Conservation (phyloP, 1,139 yeast genomes). For the Schizosaccharomyces versatilis region DNA sequence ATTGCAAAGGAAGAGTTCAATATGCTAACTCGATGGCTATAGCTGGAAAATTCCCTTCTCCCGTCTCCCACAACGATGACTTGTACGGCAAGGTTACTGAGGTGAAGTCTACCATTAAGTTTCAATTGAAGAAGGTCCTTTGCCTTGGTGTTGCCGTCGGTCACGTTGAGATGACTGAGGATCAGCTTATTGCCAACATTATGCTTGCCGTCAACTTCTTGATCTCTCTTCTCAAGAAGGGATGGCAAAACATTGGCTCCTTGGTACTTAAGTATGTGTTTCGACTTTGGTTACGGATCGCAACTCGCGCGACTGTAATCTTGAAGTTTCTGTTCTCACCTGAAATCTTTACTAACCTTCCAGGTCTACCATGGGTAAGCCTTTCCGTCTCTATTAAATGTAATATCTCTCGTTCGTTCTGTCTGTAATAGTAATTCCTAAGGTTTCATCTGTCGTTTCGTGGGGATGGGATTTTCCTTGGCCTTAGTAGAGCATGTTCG, state of each 20-base stretch:
- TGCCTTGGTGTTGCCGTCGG: slow-evolving; percentile 93
- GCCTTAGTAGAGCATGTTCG: no score
- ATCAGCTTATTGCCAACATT: slow-evolving; percentile 87
- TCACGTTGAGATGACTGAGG: slow-evolving; percentile 98
- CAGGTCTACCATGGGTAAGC: slow-evolving; percentile 95
- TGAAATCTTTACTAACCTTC: no score
- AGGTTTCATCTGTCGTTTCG: no score
- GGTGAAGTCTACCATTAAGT: slow-evolving; percentile 98
- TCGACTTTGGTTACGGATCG: no score
- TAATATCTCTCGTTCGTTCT: not conserved
- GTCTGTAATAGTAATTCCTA: no score
- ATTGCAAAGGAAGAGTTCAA: slow-evolving; percentile 1
- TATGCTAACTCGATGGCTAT: slow-evolving; percentile 3
- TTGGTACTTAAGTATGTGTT: slow-evolving; percentile 51
- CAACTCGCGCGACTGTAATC: no score
- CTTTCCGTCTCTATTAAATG: slow-evolving; percentile 87
- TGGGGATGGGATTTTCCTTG: no score
- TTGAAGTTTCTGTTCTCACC: no score
- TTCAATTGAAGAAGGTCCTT: slow-evolving; percentile 81
- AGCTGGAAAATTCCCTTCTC: slow-evolving; percentile 99
- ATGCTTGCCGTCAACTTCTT: slow-evolving; percentile 98
- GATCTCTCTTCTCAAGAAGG: slow-evolving; percentile 97
- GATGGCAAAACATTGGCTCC: slow-evolving; percentile 99
- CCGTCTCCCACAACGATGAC: slow-evolving; percentile 98
- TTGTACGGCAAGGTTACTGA: slow-evolving; percentile 87